These are phyloP conservation scores for Rasamsonia emersonii DNA, from an alignment of 2,329 filamentous ascomycete species.

Conservation along the genomic window DNA sequence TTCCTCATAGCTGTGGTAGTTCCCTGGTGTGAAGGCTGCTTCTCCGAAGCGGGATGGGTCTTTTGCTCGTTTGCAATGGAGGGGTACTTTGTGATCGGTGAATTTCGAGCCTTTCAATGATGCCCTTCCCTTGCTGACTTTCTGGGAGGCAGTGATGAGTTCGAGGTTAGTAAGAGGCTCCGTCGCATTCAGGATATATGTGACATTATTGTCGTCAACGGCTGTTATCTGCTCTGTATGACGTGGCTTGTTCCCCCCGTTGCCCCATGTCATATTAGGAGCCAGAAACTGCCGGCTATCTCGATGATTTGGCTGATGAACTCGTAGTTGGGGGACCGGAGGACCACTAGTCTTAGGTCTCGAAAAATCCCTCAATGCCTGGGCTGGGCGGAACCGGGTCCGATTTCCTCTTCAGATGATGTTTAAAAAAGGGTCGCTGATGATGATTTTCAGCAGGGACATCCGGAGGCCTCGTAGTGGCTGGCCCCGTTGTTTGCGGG, in stretches of 20 bases:
- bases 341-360: too few relatives aligned
- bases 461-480: background rate
- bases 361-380: constrained; percentile 2
- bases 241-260: constrained; percentile 9
- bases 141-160: constrained; percentile 24
- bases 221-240: constrained; percentile 22
- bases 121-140: constrained; percentile 2
- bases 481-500: background rate
- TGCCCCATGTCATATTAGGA: constrained; percentile 13
- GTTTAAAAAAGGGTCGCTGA: constrained; percentile 6
- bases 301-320: too few relatives aligned
- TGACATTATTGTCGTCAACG: constrained; percentile 26
- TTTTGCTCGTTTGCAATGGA: constrained; percentile 4
- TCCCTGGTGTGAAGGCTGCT: constrained; percentile 11
- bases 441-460: constrained; percentile 2
- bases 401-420: constrained; percentile 8
- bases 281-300: too few relatives aligned
- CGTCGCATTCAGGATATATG: constrained; percentile 20
- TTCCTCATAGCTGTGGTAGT: constrained; percentile 6
- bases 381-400: constrained; percentile 14
- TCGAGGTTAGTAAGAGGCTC: constrained; percentile 19
- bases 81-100: constrained; percentile 3
- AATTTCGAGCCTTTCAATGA: background rate
- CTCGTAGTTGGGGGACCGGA: too few relatives aligned
- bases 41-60: constrained; percentile 10